Percentiles rank a stretch among this genome's conserved stretches.
Evolutionary conservation across 345 rosid species (phyloP).

Genomic region (Clausena lansium): DNA sequence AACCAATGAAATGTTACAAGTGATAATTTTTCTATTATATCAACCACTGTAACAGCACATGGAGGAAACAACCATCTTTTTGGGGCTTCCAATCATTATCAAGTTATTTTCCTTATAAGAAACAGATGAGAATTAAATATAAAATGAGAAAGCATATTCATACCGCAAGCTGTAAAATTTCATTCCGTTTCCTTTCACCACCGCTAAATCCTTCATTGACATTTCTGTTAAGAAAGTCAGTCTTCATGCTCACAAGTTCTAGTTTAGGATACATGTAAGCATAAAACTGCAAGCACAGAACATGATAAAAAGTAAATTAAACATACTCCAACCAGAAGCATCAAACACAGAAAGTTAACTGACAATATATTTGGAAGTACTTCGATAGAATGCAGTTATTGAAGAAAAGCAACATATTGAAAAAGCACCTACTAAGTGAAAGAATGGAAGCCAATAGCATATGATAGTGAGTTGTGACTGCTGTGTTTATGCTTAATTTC

Average conservation of each 20-base stretch:
- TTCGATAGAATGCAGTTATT: background rate
- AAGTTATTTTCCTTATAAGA: background rate
- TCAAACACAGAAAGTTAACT: background rate
- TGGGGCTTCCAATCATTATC: background rate
- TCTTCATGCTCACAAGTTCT: slow-evolving; percentile 82
- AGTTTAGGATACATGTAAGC: slow-evolving; percentile 74
- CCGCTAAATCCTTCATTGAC: slow-evolving; percentile 99
- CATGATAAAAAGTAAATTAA: background rate
- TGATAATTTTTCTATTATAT: background rate
- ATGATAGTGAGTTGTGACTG: background rate
- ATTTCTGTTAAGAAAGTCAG: slow-evolving; percentile 87
- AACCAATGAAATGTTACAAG: background rate
- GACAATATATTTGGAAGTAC: background rate
- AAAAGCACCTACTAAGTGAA: background rate
- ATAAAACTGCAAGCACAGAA: slow-evolving; percentile 68
- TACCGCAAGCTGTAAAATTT: slow-evolving; percentile 95
- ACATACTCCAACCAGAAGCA: background rate
- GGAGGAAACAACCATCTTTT: background rate
- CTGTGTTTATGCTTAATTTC: background rate
- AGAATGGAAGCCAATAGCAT: background rate
- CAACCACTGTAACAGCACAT: background rate
- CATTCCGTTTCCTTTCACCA: slow-evolving; percentile 96
- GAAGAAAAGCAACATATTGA: background rate
- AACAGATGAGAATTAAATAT: background rate
- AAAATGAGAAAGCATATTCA: background rate